These are phyloP conservation scores for Moniliophthora roreri DNA, from an alignment of 1,284 basidiomycete species.

Conservation along the genomic window DNA sequence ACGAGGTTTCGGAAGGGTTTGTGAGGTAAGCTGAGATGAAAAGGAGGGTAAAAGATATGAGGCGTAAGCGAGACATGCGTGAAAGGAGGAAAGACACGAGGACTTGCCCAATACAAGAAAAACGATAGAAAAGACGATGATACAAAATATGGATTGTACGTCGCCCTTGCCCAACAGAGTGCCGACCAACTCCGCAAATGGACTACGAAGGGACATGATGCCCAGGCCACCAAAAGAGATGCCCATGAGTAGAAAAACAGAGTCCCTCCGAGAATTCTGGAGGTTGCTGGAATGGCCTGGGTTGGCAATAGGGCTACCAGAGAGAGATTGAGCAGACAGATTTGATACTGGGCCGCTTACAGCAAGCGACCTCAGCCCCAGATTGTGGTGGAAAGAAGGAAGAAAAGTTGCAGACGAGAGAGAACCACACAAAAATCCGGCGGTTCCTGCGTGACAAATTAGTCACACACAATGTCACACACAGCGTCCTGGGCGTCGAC, in stretches of 20 bases:
- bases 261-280: constrained; percentile 36
- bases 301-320: constrained; percentile 37
- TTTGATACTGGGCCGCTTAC: constrained; percentile 39
- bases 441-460: no score
- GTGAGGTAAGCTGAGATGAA: constrained; percentile 79
- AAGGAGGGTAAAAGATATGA: constrained; percentile 20
- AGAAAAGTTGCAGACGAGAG: constrained; percentile 3
- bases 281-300: constrained; percentile 31
- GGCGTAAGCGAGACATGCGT: constrained; percentile 10
- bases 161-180: constrained; percentile 57
- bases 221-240: constrained; percentile 62
- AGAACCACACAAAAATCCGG: background rate
- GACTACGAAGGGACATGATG: constrained; percentile 58
- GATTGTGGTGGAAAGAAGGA: constrained; percentile 9
- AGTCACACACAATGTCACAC: background rate
- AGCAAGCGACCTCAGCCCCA: constrained; percentile 29
- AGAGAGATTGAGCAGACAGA: constrained; percentile 38
- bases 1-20: constrained; percentile 90
- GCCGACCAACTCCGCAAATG: constrained; percentile 48
- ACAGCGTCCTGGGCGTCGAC: no score
- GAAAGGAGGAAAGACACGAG: constrained; percentile 11
- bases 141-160: constrained; percentile 65
- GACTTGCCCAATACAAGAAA: constrained; percentile 70
- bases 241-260: constrained; percentile 55
- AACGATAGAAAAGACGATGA: constrained; percentile 65